Evolutionary conservation across 805 yeast genomes (phyloP), one percentile per base, ranked within the genome.

Genomic region (Saturnispora sekii): DNA sequence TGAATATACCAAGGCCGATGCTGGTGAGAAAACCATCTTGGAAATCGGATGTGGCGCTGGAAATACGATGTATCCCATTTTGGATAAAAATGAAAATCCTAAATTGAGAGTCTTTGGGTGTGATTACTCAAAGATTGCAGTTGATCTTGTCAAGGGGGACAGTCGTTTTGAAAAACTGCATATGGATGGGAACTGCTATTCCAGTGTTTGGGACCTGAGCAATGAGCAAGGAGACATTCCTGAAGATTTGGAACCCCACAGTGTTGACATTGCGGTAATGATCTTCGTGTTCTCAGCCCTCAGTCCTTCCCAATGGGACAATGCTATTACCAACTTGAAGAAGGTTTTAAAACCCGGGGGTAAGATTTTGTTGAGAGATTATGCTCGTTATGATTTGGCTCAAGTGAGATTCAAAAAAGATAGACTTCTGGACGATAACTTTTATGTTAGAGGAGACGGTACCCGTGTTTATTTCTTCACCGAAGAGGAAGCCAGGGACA

Each of bases 21-120:
- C 81, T 6, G 83, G 87, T n/a, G 76, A 81, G 4, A 72, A 73
- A 17, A 77, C 81, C 3, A 81, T 93, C 31, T 71, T 93, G 45
- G 98, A 93, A 63, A 82, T 93, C 39, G 98, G 98, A 3, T 93
- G 98, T 66, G 98, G 98, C 46, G 97, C 96, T 5, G 98, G 98
- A 10, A 93, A 93, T 62, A 93, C 98, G 0, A 75, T 93, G 69
- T 93, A 83, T 62, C 98, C 98, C 4, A 81, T 93, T 16, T 66
- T 93, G 47, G 73, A 73, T 45, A 88, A 83, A 54, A 93, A 93
- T 61, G 71, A 84, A 60, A 93, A 93, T 64, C 79, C 80, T n/a
- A 64, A 79, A 26, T 66, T 93, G 43, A 73, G 67, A 52, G 76
- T 93, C 7, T 73, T 77, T 44, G 98, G 95, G 2, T 93, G 88